These are phyloP conservation scores for Pseudogymnoascus sp. DNA, from an alignment of 2,329 filamentous ascomycete genomes.

Conservation along the genomic window DNA sequence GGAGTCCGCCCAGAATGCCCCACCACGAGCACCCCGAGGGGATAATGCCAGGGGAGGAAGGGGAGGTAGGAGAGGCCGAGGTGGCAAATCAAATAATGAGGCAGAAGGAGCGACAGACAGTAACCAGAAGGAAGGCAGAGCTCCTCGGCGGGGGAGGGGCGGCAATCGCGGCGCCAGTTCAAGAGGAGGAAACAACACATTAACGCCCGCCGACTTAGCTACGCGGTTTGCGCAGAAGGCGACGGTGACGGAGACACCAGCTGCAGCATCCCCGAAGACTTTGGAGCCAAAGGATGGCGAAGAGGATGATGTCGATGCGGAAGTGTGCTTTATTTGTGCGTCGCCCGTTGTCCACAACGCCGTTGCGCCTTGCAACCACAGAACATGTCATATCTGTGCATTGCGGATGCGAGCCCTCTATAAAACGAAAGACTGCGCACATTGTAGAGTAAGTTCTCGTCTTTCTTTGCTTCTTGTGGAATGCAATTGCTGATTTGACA, in stretches of 20 bases:
- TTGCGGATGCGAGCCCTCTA: conserved; percentile 87
- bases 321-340: conserved; percentile 97
- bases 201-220: conserved; percentile 18
- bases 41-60: conserved; percentile 32
- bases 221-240: conserved; percentile 13
- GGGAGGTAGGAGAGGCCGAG: conserved; percentile 32
- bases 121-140: conserved; percentile 10
- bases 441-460: conserved; percentile 66
- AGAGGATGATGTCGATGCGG: conserved; percentile 53
- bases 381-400: conserved; percentile 93
- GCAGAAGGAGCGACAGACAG: conserved; percentile 12
- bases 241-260: background rate
- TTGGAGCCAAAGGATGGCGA: conserved; percentile 24
- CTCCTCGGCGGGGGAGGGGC: conserved; percentile 16
- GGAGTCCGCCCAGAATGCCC: conserved; percentile 1
- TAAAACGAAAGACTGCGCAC: conserved; percentile 93
- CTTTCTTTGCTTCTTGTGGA: conserved; percentile 17
- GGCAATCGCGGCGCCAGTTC: conserved; percentile 16
- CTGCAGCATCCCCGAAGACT: conserved; percentile 20
- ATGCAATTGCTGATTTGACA: background rate
- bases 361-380: conserved; percentile 89
- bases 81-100: conserved; percentile 18
- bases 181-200: conserved; percentile 13
- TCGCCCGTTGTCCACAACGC: conserved; percentile 82
- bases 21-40: conserved; percentile 21